Evolutionary conservation across 805 yeast genomes (phyloP), one percentile per base, ranked within the genome.

Genomic region (Lachancea quebecensis): DNA sequence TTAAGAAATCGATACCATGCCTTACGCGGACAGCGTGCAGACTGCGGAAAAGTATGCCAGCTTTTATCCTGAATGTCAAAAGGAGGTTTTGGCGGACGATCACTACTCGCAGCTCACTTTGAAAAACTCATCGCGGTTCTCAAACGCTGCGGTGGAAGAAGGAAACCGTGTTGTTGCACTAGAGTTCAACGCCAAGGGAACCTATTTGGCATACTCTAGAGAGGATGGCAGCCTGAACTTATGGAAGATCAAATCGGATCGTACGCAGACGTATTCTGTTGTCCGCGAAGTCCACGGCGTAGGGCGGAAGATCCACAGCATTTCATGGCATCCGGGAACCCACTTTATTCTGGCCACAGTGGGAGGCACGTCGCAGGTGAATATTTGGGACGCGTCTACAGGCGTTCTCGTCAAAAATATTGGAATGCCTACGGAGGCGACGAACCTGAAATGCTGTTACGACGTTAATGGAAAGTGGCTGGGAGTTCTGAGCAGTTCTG

Each of bases 381-480:
- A 40, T 16, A 47, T 61, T 17, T 60, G 64, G 62, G 46, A 44
- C 29, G 50, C 49, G 7, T 41, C 56, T 0, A 56, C 59, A 21
- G 47, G 50, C 16, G 43, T 38, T 29, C 46, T 30, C 21, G 35
- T 48, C 33, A 53, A 37, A 31, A 54, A 48, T 41, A 30, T 56
- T 7, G 54, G 52, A 27, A 55, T 54, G 1, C 46, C 25, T 32
- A 40, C 14, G n/a, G 56, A 45, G 18, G 33, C 46, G 7, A 58
- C 51, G 38, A 46, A 58, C 14, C 50, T 46, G 17, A 52, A 46
- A 35, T 58, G 63, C 16, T 42, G 50, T 35, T 79, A 68, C 55
- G 71, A 76, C 12, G 63, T 68, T 3, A 77, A 72, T 53, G 82
- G 83, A 0, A 61, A 62, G 29, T 61, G 68, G 50, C 51, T 81